Evolutionary conservation across 768 basidiomycete species (phyloP), one percentile per base, ranked within the genome.

Genomic region (Cubamyces sp.): DNA sequence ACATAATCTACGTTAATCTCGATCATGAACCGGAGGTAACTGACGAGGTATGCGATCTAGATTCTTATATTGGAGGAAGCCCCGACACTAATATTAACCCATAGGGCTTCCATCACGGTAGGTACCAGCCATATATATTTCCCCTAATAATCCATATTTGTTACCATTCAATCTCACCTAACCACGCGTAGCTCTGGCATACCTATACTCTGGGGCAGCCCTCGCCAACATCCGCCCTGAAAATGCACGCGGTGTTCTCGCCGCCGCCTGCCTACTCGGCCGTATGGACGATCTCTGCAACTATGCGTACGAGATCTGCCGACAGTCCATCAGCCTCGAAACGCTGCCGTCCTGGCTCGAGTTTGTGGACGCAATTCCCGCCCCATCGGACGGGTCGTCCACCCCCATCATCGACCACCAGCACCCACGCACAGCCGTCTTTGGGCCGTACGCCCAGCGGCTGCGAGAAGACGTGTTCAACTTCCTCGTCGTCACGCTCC

Each of bases 241-340:
- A 70, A 95, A 95, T 75, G 90, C 92, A 59, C 87, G 92, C 71
- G 87, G 86, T 19, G 90, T 94, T 41, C 85, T 96, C 52, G 91
- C 93, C 48, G 90, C 92, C 47, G 90, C 89, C 15, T 92, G 87
- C 74, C 79, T 94, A 37, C 83, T 95, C 47, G 92, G 91, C 54
- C 92, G 91, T 46, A 90, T 95, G 90, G 86, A 93, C 47, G 91
- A 95, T 39, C 79, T 96, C 39, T 90, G 87, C 74, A 82, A 82
- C 65, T 88, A 88, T 69, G 84, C 94, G 21, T 95, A 94, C 74
- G 84, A 86, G 55, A 78, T 86, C 50, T 93, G 91, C 79, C 83
- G 84, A 68, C 85, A 83, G 61, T 90, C 90, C 42, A 87, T 96
- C 76, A 82, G 80, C 47, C 81, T 88, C 67, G 87, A 91, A 60